phyloP scores from a whole-genome alignment of 441 rosid species.

The Macaranga tanarius region DNA sequence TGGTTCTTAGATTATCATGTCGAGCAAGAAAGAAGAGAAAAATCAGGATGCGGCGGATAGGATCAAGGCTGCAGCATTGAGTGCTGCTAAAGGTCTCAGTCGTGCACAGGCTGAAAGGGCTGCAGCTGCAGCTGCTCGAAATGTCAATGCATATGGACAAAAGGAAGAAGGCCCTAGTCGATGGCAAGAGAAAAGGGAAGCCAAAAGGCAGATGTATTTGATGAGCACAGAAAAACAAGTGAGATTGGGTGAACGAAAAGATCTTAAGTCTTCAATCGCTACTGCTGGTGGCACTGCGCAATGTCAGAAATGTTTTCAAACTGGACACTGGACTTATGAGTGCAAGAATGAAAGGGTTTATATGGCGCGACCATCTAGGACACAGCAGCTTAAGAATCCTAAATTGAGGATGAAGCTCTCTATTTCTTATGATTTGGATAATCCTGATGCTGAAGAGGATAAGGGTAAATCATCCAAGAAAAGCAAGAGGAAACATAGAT shows the following conservation, averaged over 20 bases:
- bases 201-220: constrained; percentile 93
- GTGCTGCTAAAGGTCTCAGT: constrained; percentile 83
- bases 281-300: constrained; percentile 51
- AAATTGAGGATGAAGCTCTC: constrained; percentile 64
- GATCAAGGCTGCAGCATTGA: constrained; percentile 87
- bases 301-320: constrained; percentile 88
- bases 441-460: constrained; percentile 46
- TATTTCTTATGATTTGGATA: constrained; percentile 56
- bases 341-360: constrained; percentile 95
- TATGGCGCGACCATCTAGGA: constrained; percentile 82
- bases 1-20: constrained; percentile 41
- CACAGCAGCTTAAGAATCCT: constrained; percentile 91
- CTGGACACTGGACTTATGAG: constrained; percentile 93
- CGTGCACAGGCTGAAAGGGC: constrained; percentile 98
- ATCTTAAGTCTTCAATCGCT: constrained; percentile 49
- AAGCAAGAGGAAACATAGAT: constrained; percentile 78
- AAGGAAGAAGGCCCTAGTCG: constrained; percentile 99
- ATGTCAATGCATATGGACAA: constrained; percentile 95
- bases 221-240: constrained; percentile 97
- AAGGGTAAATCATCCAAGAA: constrained; percentile 51
- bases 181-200: constrained; percentile 98
- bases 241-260: constrained; percentile 90
- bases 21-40: constrained; percentile 81
- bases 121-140: constrained; percentile 84
- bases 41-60: constrained; percentile 84